Evolutionary conservation across 2,329 filamentous ascomycete species (phyloP), one percentile per base, ranked within the genome.

Genomic region (Aspergillus fijiensis): DNA sequence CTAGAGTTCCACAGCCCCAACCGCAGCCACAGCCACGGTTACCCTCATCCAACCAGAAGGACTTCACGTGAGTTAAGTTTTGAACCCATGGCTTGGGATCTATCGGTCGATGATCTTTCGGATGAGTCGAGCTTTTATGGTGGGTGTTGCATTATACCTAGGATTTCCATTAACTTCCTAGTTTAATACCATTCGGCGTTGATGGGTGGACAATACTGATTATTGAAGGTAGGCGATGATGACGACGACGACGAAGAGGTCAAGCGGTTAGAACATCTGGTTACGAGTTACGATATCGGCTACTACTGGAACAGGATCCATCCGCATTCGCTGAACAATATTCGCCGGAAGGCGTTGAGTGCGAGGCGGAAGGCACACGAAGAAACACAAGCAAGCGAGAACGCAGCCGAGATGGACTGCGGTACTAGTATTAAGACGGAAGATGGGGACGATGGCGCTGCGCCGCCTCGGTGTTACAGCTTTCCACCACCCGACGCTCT

Each of bases 171-270:
- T 6, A 3, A 5, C 23, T 23, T 23, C 23, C 23, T 4, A 23
- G 1, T 23, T 23, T 5, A 4, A 23, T 23, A 4, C 23, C 23
- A 4, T 4, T 23, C 23, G 23, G 4, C 23, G 23, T 23, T 23
- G 23, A 23, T 23, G 23, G 23, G 23, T 5, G 23, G 49, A 48
- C 27, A 12, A 55, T 45, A 5, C 19, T 52, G 23, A 14, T 51
- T 51, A 29, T 25, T 11, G 19, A 33, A 21, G 55, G 33, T 64
- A 90, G 88, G 88, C 54, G 83, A 86, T 59, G 79, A 83, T 55
- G 83, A 86, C 58, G 79, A 83, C 9, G 73, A 86, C 59, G 79
- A 83, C 9, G 74, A 81, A 6, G 78, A 80, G 27, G 78, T 81
- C 53, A 68, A 72, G 19, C 70, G 73, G 1, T 79, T 89, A 0